Evolutionary conservation across 2,329 filamentous ascomycete species (phyloP).

Genomic region (Reticulascus tulasneorum): DNA sequence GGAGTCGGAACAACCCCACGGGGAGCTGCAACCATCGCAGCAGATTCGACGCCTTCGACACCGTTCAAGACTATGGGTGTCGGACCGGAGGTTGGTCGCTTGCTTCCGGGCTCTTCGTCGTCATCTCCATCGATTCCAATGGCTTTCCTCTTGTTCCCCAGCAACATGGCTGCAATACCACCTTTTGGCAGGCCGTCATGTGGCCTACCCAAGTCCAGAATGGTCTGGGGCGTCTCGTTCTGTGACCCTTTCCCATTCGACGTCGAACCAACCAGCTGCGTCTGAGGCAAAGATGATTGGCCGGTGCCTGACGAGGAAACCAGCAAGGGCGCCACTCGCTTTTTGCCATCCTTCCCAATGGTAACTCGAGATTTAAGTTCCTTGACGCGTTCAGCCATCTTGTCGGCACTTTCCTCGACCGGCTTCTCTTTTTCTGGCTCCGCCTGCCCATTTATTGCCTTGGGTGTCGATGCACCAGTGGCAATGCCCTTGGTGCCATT

Average conservation of each 20-base stretch:
- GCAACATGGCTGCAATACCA: slow-evolving; percentile 76
- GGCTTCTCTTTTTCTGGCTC: slow-evolving; percentile 28
- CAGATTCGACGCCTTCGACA: slow-evolving; percentile 72
- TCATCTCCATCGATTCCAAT: slow-evolving; percentile 71
- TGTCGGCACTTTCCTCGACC: slow-evolving; percentile 47
- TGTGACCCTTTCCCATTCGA: slow-evolving; percentile 55
- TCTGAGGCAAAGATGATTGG: slow-evolving; percentile 83
- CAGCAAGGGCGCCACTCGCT: slow-evolving; percentile 85
- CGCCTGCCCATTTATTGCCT: slow-evolving; percentile 34
- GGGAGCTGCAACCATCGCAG: slow-evolving; percentile 55
- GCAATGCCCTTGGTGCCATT: slow-evolving; percentile 47
- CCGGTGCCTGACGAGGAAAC: slow-evolving; percentile 86
- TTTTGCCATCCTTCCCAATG: slow-evolving; percentile 94
- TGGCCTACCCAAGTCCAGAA: slow-evolving; percentile 87
- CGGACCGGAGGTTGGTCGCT: slow-evolving; percentile 61
- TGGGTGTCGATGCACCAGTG: slow-evolving; percentile 29
- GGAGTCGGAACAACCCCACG: slow-evolving; percentile 66
- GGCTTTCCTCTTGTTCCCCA: slow-evolving; percentile 90
- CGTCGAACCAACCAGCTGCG: slow-evolving; percentile 77
- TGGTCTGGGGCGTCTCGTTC: slow-evolving; percentile 72
- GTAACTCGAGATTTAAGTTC: slow-evolving; percentile 86
- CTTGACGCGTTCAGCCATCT: slow-evolving; percentile 50
- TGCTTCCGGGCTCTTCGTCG: slow-evolving; percentile 53
- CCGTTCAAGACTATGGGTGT: slow-evolving; percentile 73
- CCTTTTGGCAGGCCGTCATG: slow-evolving; percentile 91